Percentiles rank a stretch among this genome's conserved stretches.
Conservation (phyloP, 2,329 filamentous ascomycete species). For the Penicillium sp. region DNA sequence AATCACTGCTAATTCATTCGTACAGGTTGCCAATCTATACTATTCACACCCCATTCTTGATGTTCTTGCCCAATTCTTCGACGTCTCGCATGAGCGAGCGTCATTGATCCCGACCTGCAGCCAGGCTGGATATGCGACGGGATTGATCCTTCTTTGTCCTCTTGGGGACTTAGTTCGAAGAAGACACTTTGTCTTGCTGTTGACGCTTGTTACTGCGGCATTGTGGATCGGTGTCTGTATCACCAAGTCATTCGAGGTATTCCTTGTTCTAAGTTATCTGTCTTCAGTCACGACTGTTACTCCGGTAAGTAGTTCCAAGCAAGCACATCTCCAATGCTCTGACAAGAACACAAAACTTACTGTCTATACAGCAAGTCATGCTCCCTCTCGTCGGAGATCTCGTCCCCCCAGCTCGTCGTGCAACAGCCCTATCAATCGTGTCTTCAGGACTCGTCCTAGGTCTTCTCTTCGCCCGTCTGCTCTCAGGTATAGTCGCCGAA, state of each 20-base stretch:
- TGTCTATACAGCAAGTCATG: conserved; percentile 58
- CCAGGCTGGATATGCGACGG: conserved; percentile 75
- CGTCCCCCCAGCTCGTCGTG: conserved; percentile 65
- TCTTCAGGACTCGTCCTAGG: conserved; percentile 73
- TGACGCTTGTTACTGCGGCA: conserved; percentile 67
- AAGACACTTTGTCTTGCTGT: conserved; percentile 64
- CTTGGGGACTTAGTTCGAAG: conserved; percentile 68
- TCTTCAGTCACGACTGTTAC: conserved; percentile 77
- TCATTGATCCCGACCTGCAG: conserved; percentile 69
- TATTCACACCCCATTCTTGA: conserved; percentile 79
- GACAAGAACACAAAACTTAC: neutral
- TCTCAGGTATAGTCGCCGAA: conserved; percentile 72
- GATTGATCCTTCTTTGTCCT: conserved; percentile 71
- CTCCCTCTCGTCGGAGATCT: conserved; percentile 77
- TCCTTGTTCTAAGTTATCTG: conserved; percentile 69
- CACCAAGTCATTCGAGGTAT: conserved; percentile 62
- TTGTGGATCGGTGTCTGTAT: conserved; percentile 68
- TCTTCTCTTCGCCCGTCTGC: conserved; percentile 70
- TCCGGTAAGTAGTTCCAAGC: conserved; percentile 43
- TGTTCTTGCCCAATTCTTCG: conserved; percentile 68
- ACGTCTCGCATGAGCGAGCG: conserved; percentile 66
- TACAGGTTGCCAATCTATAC: conserved; percentile 73
- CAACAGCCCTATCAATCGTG: conserved; percentile 69
- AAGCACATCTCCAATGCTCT: neutral
- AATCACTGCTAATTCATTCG: neutral